Base-by-base conservation (phyloP, 1,139 yeast genomes). In the Diutina neorugosa region DNA sequence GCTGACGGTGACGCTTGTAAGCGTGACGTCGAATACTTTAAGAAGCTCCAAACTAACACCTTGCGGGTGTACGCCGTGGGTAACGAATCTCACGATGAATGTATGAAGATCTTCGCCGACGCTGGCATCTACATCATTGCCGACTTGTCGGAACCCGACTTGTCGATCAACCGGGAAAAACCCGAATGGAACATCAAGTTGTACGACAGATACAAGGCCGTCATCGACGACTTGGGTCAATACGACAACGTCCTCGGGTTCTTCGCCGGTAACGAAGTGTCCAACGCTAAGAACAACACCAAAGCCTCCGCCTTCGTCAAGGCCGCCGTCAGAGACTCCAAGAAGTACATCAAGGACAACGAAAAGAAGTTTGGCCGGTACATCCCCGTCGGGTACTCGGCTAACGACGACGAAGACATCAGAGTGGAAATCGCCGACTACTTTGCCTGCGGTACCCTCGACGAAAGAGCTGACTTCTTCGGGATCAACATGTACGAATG, bases 401-500 rank as follows among this genome's bases (percentile, higher is more conserved):
- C 96, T 53, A 87, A 89, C 58, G 96, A 89, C 67, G 94, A 86
- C 61, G 71, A 80, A 48, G 77, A 77, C 49, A 86, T 85, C 62
- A 81, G 96, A 66, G 78, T 77, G 57, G 70, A 80, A 46, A 77
- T 86, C 59, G 96, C 96, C 53, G 83, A 84, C 65, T 89, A 86
- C 74, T 85, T 89, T 68, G 80, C 87, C 64, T 88, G 96, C 71
- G 93, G 93, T 67, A 80, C 75, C 56, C 69, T 67, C 23, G 84
- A 77, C 53, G 82, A 79, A 42, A 82, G 93, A 52, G 81, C 95
- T 18, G 97, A 90, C 65, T 90, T 90, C 70, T 88, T 87, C 63
- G 97, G 96, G 53, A 79, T 91, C 62, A 90, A 91, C 73, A 86
- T 93, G 61, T 90, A 90, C 68, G 89, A 86, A 66, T 90, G 97